Evolutionary conservation across 2,329 filamentous ascomycete species (phyloP).

Genomic region (Exophiala calicioides): DNA sequence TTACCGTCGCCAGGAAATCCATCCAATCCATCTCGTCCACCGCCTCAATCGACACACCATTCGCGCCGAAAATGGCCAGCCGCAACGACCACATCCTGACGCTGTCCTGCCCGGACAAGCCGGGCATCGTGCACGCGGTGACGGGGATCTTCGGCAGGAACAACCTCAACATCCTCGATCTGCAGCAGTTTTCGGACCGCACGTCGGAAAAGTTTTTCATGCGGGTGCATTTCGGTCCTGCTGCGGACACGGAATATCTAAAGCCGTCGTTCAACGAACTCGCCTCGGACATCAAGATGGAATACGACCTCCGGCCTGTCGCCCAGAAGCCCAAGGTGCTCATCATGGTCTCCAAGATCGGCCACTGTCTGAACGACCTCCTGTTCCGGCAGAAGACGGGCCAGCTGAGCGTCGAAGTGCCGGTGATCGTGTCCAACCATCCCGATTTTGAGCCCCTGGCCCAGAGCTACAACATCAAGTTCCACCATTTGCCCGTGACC

Average conservation of each 20-base stretch:
- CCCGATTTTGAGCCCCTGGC: constrained; percentile 70
- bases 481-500: constrained; percentile 77
- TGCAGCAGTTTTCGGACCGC: constrained; percentile 81
- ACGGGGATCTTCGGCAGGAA: constrained; percentile 73
- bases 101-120: constrained; percentile 79
- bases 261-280: constrained; percentile 60
- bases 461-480: constrained; percentile 72
- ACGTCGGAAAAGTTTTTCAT: constrained; percentile 79
- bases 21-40: not conserved
- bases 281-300: constrained; percentile 65
- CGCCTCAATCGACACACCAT: not conserved
- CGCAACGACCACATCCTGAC: constrained; percentile 74
- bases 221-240: constrained; percentile 77
- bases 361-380: constrained; percentile 81
- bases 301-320: constrained; percentile 69
- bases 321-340: constrained; percentile 72
- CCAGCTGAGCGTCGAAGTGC: constrained; percentile 73
- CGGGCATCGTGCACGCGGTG: constrained; percentile 82
- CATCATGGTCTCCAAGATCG: constrained; percentile 89
- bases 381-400: constrained; percentile 75
- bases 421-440: constrained; percentile 81
- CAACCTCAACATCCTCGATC: constrained; percentile 77
- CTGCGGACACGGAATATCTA: constrained; percentile 51
- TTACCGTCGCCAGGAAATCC: not conserved
- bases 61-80: constrained; percentile 32